These are phyloP conservation scores for Hypoxylon sp. DNA, from an alignment of 2,329 filamentous ascomycete genomes.

Conservation along the genomic window DNA sequence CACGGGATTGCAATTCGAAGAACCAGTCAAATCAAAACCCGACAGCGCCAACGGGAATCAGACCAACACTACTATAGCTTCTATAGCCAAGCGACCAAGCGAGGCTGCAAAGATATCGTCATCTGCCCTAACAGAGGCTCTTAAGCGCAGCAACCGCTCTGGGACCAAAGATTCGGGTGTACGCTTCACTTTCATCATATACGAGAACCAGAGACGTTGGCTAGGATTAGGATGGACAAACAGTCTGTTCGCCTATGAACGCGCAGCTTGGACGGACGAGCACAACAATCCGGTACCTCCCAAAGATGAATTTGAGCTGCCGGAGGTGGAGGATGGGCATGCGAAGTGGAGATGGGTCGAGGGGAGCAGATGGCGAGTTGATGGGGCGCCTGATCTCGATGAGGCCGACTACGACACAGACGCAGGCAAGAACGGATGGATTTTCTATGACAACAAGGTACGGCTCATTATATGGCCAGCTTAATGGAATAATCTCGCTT, in stretches of 20 bases:
- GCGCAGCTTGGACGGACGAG: constrained; percentile 94
- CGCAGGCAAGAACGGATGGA: constrained; percentile 83
- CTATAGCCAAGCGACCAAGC: constrained; percentile 56
- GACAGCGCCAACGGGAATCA: constrained; percentile 49
- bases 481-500: constrained; percentile 12
- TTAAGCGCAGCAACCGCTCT: constrained; percentile 55
- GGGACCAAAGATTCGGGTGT: constrained; percentile 79
- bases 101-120: constrained; percentile 47
- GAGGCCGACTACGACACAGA: constrained; percentile 67
- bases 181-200: constrained; percentile 95
- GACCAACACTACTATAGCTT: constrained; percentile 27
- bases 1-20: constrained; percentile 83
- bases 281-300: constrained; percentile 84
- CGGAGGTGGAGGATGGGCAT: constrained; percentile 71
- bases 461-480: constrained; percentile 35
- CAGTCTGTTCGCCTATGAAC: constrained; percentile 90
- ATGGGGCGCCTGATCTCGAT: constrained; percentile 72
- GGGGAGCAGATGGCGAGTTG: constrained; percentile 88
- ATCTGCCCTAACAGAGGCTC: constrained; percentile 53
- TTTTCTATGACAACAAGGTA: constrained; percentile 98
- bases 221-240: constrained; percentile 95
- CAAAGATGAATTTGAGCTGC: constrained; percentile 76
- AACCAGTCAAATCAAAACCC: constrained; percentile 55
- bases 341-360: constrained; percentile 82
- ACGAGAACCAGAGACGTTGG: constrained; percentile 97